Evolutionary conservation across 2,329 filamentous ascomycete species (phyloP).

Genomic region (Botrytis cinerea): DNA sequence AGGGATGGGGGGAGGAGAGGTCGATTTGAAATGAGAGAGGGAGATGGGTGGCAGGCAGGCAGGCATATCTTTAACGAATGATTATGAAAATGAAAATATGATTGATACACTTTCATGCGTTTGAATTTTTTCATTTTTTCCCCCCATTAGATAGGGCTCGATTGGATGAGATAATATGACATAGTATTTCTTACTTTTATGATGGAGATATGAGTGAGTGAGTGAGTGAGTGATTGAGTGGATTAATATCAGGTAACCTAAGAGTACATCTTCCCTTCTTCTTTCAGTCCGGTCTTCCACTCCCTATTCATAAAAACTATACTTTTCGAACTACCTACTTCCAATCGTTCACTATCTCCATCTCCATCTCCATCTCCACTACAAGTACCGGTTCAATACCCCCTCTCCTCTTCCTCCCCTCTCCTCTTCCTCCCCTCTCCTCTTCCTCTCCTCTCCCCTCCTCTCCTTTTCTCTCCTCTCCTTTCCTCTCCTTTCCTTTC

Average conservation of each 20-base stretch:
- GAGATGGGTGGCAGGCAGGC: not conserved
- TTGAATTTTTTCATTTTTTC: not conserved
- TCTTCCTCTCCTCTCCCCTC: not conserved
- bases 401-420: not conserved
- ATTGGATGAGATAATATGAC: not conserved
- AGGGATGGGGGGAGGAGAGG: not conserved
- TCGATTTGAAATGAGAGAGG: not conserved
- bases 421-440: not conserved
- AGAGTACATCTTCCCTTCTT: not conserved
- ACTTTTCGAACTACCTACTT: not conserved
- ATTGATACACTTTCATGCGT: conserved; percentile 1
- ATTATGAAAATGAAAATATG: conserved; percentile 3
- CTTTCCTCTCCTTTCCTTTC: not conserved
- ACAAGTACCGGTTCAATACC: not conserved
- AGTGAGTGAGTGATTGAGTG: not conserved
- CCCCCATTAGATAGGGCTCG: not conserved
- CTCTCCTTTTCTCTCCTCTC: not conserved
- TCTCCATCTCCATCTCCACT: not conserved
- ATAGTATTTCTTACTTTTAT: not conserved
- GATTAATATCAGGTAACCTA: not conserved
- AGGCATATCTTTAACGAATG: conserved; percentile 5
- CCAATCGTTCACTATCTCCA: not conserved
- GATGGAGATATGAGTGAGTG: not conserved
- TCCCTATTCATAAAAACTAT: not conserved
- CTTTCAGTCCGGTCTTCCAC: not conserved